Evolutionary conservation across 805 yeast species (phyloP).

Genomic region (Kockiozyma suomiensis): DNA sequence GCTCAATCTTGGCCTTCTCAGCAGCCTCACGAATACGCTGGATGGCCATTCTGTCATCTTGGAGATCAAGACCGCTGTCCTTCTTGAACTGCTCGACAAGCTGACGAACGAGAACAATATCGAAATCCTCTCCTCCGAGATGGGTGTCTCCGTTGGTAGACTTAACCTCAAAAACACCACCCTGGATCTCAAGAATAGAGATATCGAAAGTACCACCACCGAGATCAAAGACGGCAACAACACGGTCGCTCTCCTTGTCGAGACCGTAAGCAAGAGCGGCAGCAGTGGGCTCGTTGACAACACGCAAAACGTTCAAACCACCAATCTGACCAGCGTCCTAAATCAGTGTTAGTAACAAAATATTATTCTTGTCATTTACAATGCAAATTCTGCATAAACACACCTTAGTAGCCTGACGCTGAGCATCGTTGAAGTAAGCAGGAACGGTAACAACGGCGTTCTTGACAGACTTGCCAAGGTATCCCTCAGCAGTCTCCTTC

Average conservation of each 20-base stretch:
- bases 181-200: conserved; percentile 93
- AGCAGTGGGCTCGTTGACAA: conserved; percentile 89
- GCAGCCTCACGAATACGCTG: conserved; percentile 88
- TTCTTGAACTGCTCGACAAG: conserved; percentile 77
- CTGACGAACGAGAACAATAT: conserved; percentile 81
- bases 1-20: conserved; percentile 86
- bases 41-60: conserved; percentile 70
- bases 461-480: conserved; percentile 81
- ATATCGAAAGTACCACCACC: conserved; percentile 99
- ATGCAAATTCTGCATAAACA: no score
- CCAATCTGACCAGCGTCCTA: conserved; percentile 94
- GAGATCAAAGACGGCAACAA: conserved; percentile 93
- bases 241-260: conserved; percentile 72
- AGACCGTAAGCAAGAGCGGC: conserved; percentile 95
- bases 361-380: no score
- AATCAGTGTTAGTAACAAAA: no score
- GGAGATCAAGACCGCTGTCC: conserved; percentile 68
- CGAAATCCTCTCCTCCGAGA: conserved; percentile 92
- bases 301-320: conserved; percentile 87
- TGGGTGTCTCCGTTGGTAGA: conserved; percentile 96
- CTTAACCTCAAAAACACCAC: conserved; percentile 97
- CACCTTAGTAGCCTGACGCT: conserved; percentile 84
- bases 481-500: conserved; percentile 97
- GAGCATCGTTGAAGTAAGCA: conserved; percentile 88
- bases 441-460: conserved; percentile 92